phyloP scores from a whole-genome alignment of 768 basidiomycete species.

The Pisolithus albus region DNA sequence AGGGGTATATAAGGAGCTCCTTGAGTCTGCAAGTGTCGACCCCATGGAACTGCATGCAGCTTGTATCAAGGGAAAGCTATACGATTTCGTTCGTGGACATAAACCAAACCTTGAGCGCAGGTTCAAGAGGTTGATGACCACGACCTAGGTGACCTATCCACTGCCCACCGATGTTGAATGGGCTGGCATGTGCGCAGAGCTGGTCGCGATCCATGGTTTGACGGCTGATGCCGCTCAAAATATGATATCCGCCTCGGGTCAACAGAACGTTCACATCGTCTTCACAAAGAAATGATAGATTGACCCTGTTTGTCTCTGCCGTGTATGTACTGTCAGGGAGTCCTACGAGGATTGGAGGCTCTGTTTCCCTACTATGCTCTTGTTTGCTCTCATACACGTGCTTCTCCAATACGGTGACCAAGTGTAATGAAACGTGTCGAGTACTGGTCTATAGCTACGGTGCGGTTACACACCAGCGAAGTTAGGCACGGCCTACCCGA shows the following conservation, averaged over 20 bases:
- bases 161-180: neutral
- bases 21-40: constrained; percentile 15
- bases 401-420: too few relatives aligned
- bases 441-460: too few relatives aligned
- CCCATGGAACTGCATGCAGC: constrained; percentile 32
- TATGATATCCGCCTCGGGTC: neutral
- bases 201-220: neutral
- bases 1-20: constrained; percentile 25
- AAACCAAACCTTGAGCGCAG: constrained; percentile 14
- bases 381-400: too few relatives aligned
- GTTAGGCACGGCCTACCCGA: too few relatives aligned
- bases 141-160: constrained; percentile 25
- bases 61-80: constrained; percentile 27
- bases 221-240: neutral
- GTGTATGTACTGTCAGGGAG: too few relatives aligned
- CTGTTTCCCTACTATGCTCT: too few relatives aligned
- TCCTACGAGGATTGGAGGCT: too few relatives aligned
- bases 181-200: neutral
- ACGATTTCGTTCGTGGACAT: constrained; percentile 16
- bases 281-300: neutral
- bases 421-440: too few relatives aligned
- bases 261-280: neutral
- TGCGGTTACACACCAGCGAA: too few relatives aligned
- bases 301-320: neutral
- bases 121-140: constrained; percentile 24